Percentiles rank a stretch among this genome's conserved stretches.
Conservation (phyloP, 306 rosid species). For the Ormosia semicastrata region DNA sequence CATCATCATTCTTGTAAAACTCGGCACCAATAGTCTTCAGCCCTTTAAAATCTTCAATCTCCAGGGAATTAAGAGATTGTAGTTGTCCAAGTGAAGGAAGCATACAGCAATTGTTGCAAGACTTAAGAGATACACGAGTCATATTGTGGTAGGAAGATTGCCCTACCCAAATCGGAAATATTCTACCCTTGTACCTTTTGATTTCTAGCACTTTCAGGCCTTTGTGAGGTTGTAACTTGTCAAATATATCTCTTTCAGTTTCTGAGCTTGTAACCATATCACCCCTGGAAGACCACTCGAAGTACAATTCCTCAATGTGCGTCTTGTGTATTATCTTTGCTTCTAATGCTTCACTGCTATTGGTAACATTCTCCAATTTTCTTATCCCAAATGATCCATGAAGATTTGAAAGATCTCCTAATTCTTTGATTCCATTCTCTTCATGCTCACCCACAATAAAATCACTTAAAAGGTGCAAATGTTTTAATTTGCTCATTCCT, state of each 20-base stretch:
- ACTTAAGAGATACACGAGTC: fast-evolving
- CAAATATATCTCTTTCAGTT: background rate
- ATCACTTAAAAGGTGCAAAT: background rate
- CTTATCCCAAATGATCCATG: background rate
- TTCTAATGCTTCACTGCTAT: background rate
- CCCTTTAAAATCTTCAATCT: background rate
- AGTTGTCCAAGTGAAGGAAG: constrained; percentile 17
- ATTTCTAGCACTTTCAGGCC: background rate
- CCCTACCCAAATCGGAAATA: background rate
- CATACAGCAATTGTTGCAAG: background rate
- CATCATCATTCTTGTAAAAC: background rate
- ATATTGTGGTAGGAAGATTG: background rate
- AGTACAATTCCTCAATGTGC: background rate
- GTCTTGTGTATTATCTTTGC: background rate
- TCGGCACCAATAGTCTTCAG: background rate
- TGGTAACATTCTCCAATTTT: background rate
- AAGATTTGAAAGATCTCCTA: background rate
- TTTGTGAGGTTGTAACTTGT: background rate
- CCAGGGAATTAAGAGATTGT: background rate
- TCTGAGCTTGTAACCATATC: no score
- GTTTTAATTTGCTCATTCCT: background rate
- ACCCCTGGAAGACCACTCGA: background rate
- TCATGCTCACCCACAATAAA: background rate
- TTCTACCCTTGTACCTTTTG: background rate
- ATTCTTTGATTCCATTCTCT: background rate